Percentiles rank a stretch among this genome's conserved stretches.
phyloP scores from a whole-genome alignment of 2,329 filamentous ascomycete species.

The Trichoderma polysporum region DNA sequence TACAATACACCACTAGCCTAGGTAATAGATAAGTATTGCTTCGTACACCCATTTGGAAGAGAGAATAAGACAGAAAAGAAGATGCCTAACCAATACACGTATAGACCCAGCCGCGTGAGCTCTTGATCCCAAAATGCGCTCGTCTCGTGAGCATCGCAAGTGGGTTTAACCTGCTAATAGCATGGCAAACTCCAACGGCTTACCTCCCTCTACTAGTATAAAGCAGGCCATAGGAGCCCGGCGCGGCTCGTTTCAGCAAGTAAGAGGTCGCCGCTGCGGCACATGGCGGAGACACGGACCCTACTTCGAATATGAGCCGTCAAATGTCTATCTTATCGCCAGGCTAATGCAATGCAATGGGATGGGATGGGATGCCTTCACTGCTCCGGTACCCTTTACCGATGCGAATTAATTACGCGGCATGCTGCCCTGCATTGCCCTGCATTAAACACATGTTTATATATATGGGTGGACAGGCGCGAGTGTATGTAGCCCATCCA shows the following conservation, averaged over 20 bases:
- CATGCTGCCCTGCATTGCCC: neutral
- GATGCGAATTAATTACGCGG: neutral
- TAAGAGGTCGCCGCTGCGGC: constrained; percentile 5
- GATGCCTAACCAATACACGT: neutral
- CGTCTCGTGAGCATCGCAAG: neutral
- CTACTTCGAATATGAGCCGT: neutral
- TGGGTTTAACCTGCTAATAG: no score
- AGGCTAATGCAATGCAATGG: no score
- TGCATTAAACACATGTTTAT: neutral
- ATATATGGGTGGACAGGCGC: neutral
- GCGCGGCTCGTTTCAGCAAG: constrained; percentile 3
- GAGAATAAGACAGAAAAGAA: neutral
- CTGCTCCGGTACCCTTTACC: neutral
- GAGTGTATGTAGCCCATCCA: neutral
- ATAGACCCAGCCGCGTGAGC: neutral
- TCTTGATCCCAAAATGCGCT: neutral
- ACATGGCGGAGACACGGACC: neutral
- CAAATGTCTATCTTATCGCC: neutral
- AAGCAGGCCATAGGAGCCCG: neutral
- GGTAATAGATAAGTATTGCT: no score
- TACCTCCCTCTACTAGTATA: no score
- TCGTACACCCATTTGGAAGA: no score
- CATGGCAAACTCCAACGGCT: no score
- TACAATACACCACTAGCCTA: no score
- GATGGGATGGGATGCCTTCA: neutral